phyloP scores from a whole-genome alignment of 2,329 filamentous ascomycete species.

The Lecanosticta acicola region DNA sequence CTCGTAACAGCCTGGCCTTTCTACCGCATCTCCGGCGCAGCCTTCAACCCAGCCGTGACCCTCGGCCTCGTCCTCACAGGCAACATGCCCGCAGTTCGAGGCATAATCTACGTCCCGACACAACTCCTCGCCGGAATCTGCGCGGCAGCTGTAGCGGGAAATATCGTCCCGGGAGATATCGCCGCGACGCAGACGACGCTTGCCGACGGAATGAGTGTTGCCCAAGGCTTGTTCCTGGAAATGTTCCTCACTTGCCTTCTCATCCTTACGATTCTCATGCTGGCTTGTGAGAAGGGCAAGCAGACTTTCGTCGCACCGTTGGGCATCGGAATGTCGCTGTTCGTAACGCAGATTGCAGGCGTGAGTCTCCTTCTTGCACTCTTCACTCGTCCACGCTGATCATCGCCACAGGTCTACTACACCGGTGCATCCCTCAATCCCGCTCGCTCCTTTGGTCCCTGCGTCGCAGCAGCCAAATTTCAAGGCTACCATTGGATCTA shows the following conservation, averaged over 20 bases:
- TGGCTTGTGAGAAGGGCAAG: conserved; percentile 34
- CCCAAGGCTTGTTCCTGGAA: conserved; percentile 32
- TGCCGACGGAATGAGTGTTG: conserved; percentile 23
- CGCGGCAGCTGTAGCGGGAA: conserved; percentile 28
- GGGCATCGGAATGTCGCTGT: conserved; percentile 25
- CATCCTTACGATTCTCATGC: conserved; percentile 33
- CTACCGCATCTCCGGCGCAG: conserved; percentile 29
- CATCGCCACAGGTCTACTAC: conserved; percentile 12
- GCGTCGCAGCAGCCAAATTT: conserved; percentile 27
- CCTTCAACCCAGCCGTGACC: conserved; percentile 32
- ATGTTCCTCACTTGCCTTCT: conserved; percentile 31
- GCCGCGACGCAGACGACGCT: conserved; percentile 27
- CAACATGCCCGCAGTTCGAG: conserved; percentile 23
- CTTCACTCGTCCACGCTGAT: not conserved
- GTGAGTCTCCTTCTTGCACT: not conserved
- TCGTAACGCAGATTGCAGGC: conserved; percentile 23
- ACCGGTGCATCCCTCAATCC: conserved; percentile 33
- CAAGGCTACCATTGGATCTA: conserved; percentile 31
- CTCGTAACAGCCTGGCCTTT: conserved; percentile 37
- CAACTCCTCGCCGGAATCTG: conserved; percentile 30
- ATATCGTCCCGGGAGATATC: conserved; percentile 30
- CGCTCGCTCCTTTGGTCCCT: conserved; percentile 31
- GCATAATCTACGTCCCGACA: conserved; percentile 23
- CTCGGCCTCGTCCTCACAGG: conserved; percentile 28
- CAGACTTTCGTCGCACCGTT: conserved; percentile 28